phyloP scores from a whole-genome alignment of 2,329 filamentous ascomycete genomes.

The Penicillium psychrosexuale region DNA sequence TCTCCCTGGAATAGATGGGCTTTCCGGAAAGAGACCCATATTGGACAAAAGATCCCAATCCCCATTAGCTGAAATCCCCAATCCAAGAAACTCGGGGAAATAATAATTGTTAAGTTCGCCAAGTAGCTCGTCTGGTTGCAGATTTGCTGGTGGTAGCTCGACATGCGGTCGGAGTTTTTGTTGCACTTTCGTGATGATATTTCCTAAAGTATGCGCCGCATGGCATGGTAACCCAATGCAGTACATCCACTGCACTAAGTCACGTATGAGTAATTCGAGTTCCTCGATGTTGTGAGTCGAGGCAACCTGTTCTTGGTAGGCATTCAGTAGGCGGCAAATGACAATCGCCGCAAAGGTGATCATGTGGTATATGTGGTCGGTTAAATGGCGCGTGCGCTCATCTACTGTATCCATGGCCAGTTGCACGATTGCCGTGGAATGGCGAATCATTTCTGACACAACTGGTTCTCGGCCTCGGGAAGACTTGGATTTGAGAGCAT shows the following conservation, averaged over 20 bases:
- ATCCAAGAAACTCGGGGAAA: slow-evolving; percentile 34
- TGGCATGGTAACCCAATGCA: slow-evolving; percentile 44
- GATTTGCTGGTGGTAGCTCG: slow-evolving; percentile 5
- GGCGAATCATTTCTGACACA: slow-evolving; percentile 43
- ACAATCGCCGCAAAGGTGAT: slow-evolving; percentile 44
- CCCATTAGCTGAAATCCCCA: slow-evolving; percentile 27
- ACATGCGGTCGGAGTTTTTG: slow-evolving; percentile 34
- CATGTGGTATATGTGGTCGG: slow-evolving; percentile 50
- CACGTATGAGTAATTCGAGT: slow-evolving; percentile 36
- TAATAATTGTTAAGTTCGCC: slow-evolving; percentile 24
- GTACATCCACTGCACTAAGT: slow-evolving; percentile 41
- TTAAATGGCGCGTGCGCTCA: slow-evolving; percentile 45
- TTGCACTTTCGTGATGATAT: slow-evolving; percentile 35
- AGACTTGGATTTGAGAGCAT: slow-evolving; percentile 33
- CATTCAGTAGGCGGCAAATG: slow-evolving; percentile 36
- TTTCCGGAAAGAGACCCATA: slow-evolving; percentile 23
- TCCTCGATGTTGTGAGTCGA: slow-evolving; percentile 30
- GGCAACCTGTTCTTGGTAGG: slow-evolving; percentile 36
- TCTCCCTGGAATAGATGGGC: slow-evolving; percentile 42
- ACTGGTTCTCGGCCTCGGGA: slow-evolving; percentile 36
- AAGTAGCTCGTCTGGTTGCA: slow-evolving; percentile 12
- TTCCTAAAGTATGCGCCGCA: slow-evolving; percentile 41
- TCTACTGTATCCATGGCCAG: slow-evolving; percentile 46
- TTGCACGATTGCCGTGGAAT: slow-evolving; percentile 41
- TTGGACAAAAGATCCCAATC: slow-evolving; percentile 31